Evolutionary conservation across 805 yeast genomes (phyloP), one percentile per base, ranked within the genome.

Genomic region (Starmerella floris): DNA sequence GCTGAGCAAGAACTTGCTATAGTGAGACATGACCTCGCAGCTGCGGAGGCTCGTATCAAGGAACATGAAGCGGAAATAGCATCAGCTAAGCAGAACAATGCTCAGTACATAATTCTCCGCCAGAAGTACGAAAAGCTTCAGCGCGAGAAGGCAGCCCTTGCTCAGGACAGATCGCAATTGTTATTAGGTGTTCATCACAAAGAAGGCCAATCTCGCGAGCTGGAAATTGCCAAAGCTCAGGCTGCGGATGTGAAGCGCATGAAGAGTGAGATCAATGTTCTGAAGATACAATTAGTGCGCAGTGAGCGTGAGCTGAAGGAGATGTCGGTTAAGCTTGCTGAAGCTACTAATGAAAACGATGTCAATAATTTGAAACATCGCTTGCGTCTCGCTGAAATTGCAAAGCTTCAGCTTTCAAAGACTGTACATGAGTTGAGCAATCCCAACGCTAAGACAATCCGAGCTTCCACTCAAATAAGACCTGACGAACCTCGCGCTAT

Each of bases 201-300:
- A 22, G 42, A 43, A 3, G 36, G 33, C 8, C 43, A 43, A 17
- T 17, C 48, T 2, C 44, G 43, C 5, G 52, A 51, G 43, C 45
- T 48, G 6, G 52, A 46, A 17, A 19, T 51, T 3, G 47, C 46
- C 19, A 26, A 39, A 28, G 55, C 54, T 10, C 39, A 44, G 36
- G 47, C 43, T 9, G 32, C 45, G 11, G 47, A 41, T 22, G 43
- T 44, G 21, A 52, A 50, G 40, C 49, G 46, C 19, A 42, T 55
- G 17, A 44, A 45, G 30, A 45, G 56, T 23, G 63, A 62, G 37
- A 40, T 60, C 27, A 60, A 60, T 23, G 58, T 59, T 22, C 45
- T 62, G 30, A 50, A 56, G 40, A 56, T 52, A 19, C 46, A 51
- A 35, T 53, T 61, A 15, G 58, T 55, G 32, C 57, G 58, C 30